Percentiles rank a stretch among this genome's conserved stretches.
These are phyloP conservation scores for Phytopythium delawarense DNA, from an alignment of 352 stramenopile genomes.

Conservation along the genomic window DNA sequence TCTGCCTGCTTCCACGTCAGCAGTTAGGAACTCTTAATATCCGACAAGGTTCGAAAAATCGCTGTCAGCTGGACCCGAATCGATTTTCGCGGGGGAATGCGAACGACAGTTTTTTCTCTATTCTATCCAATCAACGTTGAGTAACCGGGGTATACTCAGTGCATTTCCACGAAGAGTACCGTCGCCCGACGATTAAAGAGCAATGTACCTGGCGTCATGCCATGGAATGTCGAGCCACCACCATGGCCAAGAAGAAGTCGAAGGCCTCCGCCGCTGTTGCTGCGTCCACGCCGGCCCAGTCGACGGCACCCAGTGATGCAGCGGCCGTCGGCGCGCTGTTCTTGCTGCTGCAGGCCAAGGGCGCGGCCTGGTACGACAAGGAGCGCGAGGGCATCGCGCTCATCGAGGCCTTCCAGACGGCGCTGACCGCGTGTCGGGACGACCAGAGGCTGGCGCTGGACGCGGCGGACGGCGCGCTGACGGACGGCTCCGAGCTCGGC, in stretches of 20 bases:
- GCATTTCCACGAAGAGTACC: no score
- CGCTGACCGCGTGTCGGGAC: conserved; percentile 38
- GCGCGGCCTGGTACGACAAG: conserved; percentile 46
- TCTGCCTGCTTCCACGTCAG: conserved; percentile 1
- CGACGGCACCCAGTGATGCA: not conserved
- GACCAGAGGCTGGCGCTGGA: conserved; percentile 9
- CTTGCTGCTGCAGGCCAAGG: conserved; percentile 35
- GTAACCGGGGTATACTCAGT: no score
- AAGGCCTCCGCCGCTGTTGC: not conserved
- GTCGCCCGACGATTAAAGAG: no score
- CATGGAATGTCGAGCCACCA: no score
- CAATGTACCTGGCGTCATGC: no score
- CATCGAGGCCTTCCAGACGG: conserved; percentile 67
- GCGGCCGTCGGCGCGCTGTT: conserved; percentile 20
- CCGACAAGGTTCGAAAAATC: no score
- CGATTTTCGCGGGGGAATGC: no score
- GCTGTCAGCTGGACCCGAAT: no score
- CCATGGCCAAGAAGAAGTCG: conserved; percentile 44
- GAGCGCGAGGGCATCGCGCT: conserved; percentile 63
- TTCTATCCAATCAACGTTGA: no score
- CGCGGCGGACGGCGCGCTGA: conserved; percentile 9
- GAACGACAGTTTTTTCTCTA: no score
- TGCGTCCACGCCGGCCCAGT: conserved; percentile 3
- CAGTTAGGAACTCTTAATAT: not conserved
- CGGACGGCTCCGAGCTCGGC: conserved; percentile 15